A percentile compares a stretch with the other conserved stretches of the same genome.
Conservation (phyloP, 805 yeast species). For the Blastobotrys chiropterorum region DNA sequence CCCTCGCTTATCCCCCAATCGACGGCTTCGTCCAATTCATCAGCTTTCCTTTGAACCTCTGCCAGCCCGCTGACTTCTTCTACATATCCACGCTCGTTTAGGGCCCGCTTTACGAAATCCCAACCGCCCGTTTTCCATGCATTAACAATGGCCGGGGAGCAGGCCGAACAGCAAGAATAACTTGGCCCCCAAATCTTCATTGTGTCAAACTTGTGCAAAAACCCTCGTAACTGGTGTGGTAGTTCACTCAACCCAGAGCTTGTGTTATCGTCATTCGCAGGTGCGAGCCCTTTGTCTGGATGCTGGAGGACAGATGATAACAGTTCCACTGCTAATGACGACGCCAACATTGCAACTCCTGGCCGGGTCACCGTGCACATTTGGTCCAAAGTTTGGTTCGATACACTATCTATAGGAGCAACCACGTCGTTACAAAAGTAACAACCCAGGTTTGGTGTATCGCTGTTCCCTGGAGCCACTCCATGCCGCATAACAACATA, state of each 20-base stretch:
- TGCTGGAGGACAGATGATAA: conserved; percentile 70
- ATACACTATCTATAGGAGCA: conserved; percentile 85
- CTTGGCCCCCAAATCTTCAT: conserved; percentile 64
- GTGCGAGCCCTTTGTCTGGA: conserved; percentile 43
- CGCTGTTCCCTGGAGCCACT: conserved; percentile 15
- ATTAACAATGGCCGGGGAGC: conserved; percentile 56
- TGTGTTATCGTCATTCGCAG: conserved; percentile 27
- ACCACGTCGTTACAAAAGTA: conserved; percentile 94
- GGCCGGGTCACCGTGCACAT: conserved; percentile 99
- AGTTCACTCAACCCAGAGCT: conserved; percentile 49
- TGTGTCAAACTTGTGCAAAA: conserved; percentile 57
- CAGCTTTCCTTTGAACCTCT: conserved; percentile 66
- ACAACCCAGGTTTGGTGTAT: conserved; percentile 60
- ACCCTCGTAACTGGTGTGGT: conserved; percentile 92
- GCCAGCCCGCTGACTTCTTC: conserved; percentile 77
- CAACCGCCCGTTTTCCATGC: conserved; percentile 55
- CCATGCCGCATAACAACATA: conserved; percentile 95
- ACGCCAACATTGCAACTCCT: conserved; percentile 85
- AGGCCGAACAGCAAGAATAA: conserved; percentile 79
- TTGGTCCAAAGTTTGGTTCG: conserved; percentile 87
- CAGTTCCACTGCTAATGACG: conserved; percentile 81
- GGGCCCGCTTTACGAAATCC: conserved; percentile 71
- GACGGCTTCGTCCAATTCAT: conserved; percentile 37
- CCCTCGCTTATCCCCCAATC: conserved; percentile 35
- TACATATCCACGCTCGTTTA: conserved; percentile 58